phyloP scores from a whole-genome alignment of 2,329 filamentous ascomycete species.

The Ustilaginoidea virens region DNA sequence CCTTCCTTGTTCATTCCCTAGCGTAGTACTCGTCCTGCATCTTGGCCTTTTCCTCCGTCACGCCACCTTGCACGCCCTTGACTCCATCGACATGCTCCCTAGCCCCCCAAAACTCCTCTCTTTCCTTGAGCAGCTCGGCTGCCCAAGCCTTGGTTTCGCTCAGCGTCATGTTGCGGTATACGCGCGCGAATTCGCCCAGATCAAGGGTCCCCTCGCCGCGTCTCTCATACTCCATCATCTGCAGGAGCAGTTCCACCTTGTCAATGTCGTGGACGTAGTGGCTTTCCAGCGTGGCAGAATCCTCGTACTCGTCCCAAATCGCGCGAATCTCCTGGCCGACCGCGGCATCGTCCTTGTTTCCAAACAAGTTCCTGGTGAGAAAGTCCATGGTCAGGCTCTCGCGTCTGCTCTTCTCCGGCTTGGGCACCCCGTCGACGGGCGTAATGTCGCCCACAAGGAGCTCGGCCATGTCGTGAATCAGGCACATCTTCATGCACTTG shows the following conservation, averaged over 20 bases:
- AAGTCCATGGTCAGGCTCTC: constrained; percentile 89
- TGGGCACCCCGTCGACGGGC: constrained; percentile 71
- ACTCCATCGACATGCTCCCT: constrained; percentile 32
- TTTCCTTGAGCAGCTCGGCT: constrained; percentile 58
- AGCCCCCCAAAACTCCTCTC: constrained; percentile 54
- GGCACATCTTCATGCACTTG: constrained; percentile 86
- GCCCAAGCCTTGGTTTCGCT: constrained; percentile 73
- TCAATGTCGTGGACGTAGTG: constrained; percentile 92
- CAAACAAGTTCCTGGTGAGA: constrained; percentile 58
- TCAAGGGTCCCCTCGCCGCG: constrained; percentile 49
- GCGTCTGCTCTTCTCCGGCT: constrained; percentile 75
- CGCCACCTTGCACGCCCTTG: constrained; percentile 21
- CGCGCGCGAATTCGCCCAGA: constrained; percentile 74
- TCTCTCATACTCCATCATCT: constrained; percentile 95
- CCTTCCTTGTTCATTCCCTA: no score
- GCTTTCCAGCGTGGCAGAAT: constrained; percentile 67
- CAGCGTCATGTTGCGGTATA: constrained; percentile 56
- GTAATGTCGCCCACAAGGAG: constrained; percentile 92
- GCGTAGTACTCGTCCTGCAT: constrained; percentile 37
- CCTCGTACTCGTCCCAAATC: constrained; percentile 94
- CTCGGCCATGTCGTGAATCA: constrained; percentile 97
- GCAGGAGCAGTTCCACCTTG: constrained; percentile 86
- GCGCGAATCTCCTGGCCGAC: constrained; percentile 56
- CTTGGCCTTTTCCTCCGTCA: constrained; percentile 19
- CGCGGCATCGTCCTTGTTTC: constrained; percentile 54